phyloP scores from a whole-genome alignment of 2,329 filamentous ascomycete genomes.

The Verticillium tricorpus region DNA sequence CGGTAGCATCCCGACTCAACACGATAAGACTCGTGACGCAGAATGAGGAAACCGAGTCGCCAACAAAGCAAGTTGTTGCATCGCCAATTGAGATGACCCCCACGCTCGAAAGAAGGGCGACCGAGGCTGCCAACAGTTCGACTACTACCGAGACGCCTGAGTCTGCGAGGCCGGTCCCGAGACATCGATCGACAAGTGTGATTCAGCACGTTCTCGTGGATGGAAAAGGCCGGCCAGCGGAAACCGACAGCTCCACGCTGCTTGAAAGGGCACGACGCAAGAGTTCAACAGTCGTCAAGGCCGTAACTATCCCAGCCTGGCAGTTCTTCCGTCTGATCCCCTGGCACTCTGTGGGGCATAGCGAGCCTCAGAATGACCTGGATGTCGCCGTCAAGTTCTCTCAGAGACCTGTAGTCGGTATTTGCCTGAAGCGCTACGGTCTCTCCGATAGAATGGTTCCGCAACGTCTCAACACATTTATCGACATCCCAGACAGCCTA shows the following conservation, averaged over 20 bases:
- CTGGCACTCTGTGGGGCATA: conserved; percentile 68
- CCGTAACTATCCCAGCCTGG: conserved; percentile 94
- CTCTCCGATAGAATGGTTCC: conserved; percentile 66
- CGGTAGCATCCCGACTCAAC: conserved; percentile 21
- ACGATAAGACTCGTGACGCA: conserved; percentile 28
- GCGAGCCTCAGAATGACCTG: conserved; percentile 57
- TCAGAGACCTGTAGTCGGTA: conserved; percentile 79
- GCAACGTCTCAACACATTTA: conserved; percentile 70
- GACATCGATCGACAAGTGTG: conserved; percentile 52
- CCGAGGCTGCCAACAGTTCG: conserved; percentile 3
- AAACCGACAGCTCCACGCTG: conserved; percentile 35
- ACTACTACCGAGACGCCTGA: neutral
- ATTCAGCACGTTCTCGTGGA: conserved; percentile 57
- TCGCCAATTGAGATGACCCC: conserved; percentile 25
- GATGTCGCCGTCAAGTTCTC: conserved; percentile 89
- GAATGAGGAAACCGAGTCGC: conserved; percentile 19
- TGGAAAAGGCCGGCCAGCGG: conserved; percentile 39
- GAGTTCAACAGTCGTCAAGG: conserved; percentile 58
- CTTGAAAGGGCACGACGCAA: conserved; percentile 38
- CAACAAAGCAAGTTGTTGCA: conserved; percentile 16
- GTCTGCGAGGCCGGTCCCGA: conserved; percentile 26
- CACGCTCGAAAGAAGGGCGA: conserved; percentile 12
- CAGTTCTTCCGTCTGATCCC: conserved; percentile 94
- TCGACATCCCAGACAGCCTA: conserved; percentile 80
- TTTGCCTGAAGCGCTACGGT: conserved; percentile 87